Conservation (phyloP, 441 rosid genomes). For the Gossypium davidsonii region DNA sequence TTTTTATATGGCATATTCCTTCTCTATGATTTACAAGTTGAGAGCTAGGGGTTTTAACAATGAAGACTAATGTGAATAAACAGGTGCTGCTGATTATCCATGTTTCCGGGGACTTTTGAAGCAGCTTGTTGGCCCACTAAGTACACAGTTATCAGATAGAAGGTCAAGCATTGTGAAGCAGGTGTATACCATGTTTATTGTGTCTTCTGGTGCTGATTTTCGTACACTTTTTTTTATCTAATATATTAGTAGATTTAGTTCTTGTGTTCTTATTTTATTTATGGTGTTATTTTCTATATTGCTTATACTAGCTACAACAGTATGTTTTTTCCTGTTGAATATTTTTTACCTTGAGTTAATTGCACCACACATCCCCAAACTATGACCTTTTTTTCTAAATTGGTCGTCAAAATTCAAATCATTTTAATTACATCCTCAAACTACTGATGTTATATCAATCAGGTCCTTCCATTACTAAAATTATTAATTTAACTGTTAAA, state of each 20-base stretch:
- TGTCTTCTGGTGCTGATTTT: not conserved
- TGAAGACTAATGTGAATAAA: not conserved
- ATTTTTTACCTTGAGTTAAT: not conserved
- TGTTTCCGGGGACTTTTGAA: constrained; percentile 89
- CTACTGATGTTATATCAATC: no score
- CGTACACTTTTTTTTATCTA: not conserved
- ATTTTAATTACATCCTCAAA: no score
- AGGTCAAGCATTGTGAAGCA: constrained; percentile 98
- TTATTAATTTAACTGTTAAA: no score
- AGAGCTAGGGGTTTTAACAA: not conserved
- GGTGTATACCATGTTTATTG: constrained; percentile 36
- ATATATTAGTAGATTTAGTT: not conserved
- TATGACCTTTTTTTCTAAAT: no score
- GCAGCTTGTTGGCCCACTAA: constrained; percentile 82
- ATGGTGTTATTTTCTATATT: not conserved
- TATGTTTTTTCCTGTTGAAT: not conserved
- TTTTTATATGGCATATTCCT: not conserved
- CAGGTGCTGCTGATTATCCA: constrained; percentile 84
- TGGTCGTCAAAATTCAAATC: no score
- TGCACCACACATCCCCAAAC: no score
- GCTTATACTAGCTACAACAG: not conserved
- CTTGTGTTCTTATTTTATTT: not conserved
- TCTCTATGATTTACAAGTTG: not conserved
- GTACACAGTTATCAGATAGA: constrained; percentile 85
- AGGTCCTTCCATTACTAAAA: no score